Evolutionary conservation across 306 rosid species (phyloP).

Genomic region (Pterocarpus santalinus): DNA sequence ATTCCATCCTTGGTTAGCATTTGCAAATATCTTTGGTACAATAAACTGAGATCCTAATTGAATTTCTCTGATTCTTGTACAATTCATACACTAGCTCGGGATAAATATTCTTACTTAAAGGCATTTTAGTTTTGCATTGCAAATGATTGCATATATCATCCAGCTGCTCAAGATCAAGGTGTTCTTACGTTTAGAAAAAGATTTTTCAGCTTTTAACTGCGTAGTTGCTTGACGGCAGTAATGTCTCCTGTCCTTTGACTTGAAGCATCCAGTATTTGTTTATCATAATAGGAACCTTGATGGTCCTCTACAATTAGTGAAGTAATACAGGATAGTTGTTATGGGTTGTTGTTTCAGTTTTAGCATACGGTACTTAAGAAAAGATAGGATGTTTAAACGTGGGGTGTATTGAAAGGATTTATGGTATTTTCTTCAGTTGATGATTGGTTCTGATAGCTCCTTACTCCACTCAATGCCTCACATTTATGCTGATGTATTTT

Average conservation of each 20-base stretch:
- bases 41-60: not conserved
- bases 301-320: not conserved
- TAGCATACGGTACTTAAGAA: not conserved
- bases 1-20: constrained; percentile 26
- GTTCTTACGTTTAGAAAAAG: constrained; percentile 5
- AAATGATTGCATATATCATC: constrained; percentile 15
- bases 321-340: not conserved
- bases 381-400: not conserved
- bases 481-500: constrained; percentile 7
- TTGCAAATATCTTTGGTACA: constrained; percentile 26
- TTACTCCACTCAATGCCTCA: not conserved
- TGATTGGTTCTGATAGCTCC: not conserved
- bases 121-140: constrained; percentile 9
- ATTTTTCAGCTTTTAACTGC: not conserved
- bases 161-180: constrained; percentile 15
- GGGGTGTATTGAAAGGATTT: not conserved
- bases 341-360: not conserved
- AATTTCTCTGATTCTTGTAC: not conserved
- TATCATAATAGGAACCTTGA: not conserved
- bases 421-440: constrained; percentile 7
- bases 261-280: not conserved
- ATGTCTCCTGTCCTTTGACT: constrained; percentile 15
- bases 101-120: constrained; percentile 15
- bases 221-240: constrained; percentile 31
- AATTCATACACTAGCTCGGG: not conserved